Percentiles rank a stretch among this genome's conserved stretches.
Evolutionary conservation across 2,329 filamentous ascomycete species (phyloP).

Genomic region (Fusarium musae): DNA sequence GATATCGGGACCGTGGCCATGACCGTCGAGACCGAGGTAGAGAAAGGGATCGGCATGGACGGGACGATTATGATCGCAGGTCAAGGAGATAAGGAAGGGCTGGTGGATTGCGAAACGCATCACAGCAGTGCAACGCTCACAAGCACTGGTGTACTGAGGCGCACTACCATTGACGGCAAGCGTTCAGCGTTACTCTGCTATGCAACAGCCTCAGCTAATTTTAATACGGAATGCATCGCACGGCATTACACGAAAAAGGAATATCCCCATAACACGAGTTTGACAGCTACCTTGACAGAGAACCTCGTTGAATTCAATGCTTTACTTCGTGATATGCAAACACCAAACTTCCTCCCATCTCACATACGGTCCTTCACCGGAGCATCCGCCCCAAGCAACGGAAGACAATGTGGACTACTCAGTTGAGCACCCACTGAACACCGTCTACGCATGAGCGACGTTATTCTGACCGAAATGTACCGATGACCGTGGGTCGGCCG

Average conservation of each 20-base stretch:
- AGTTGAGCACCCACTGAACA: neutral
- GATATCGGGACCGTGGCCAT: constrained; percentile 46
- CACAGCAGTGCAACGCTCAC: constrained; percentile 25
- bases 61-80: constrained; percentile 36
- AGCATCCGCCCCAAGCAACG: constrained; percentile 15
- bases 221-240: constrained; percentile 21
- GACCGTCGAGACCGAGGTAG: constrained; percentile 41
- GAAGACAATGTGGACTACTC: constrained; percentile 11
- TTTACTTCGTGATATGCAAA: constrained; percentile 21
- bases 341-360: constrained; percentile 6
- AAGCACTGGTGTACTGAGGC: constrained; percentile 16
- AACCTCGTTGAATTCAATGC: constrained; percentile 1
- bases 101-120: constrained; percentile 22
- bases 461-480: constrained; percentile 24
- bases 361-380: constrained; percentile 30
- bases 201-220: constrained; percentile 31
- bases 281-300: constrained; percentile 24
- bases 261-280: constrained; percentile 28
- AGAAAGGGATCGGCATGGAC: constrained; percentile 36
- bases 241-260: constrained; percentile 35
- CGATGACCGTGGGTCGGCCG: constrained; percentile 25
- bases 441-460: constrained; percentile 22
- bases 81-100: constrained; percentile 37
- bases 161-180: constrained; percentile 25
- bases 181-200: constrained; percentile 17